Evolutionary conservation across 768 basidiomycete species (phyloP).

Genomic region (Scleroderma citrinum): DNA sequence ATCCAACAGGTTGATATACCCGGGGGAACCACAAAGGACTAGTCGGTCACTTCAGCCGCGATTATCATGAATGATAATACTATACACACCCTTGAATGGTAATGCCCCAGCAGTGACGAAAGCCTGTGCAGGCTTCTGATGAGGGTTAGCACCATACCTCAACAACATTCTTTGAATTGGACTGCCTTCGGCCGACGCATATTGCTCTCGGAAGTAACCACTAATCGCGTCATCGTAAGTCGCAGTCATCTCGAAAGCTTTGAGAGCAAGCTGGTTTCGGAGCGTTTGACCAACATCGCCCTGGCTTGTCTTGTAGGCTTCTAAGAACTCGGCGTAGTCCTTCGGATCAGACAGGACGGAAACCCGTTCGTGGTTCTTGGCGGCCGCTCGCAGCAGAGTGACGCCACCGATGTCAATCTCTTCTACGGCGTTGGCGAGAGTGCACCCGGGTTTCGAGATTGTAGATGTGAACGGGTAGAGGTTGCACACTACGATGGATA

Average conservation of each 20-base stretch:
- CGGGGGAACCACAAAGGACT: conserved; percentile 92
- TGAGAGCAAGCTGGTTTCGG: conserved; percentile 79
- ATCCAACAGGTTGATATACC: conserved; percentile 97
- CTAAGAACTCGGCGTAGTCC: conserved; percentile 81
- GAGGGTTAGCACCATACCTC: conserved; percentile 96
- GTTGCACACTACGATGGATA: conserved; percentile 98
- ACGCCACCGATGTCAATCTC: conserved; percentile 99
- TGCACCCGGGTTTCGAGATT: conserved; percentile 83
- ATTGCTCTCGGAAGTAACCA: conserved; percentile 94
- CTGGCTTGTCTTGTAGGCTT: conserved; percentile 67
- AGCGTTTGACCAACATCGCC: conserved; percentile 69
- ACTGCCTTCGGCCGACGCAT: conserved; percentile 77
- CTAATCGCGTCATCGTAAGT: conserved; percentile 94
- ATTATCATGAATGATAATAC: neutral
- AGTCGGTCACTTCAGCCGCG: conserved; percentile 6
- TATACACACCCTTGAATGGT: conserved; percentile 78
- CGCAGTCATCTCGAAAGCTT: conserved; percentile 97
- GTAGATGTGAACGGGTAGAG: conserved; percentile 95
- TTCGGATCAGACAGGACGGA: conserved; percentile 83
- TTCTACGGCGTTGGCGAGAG: conserved; percentile 88
- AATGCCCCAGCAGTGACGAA: conserved; percentile 84
- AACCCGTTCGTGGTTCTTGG: conserved; percentile 95
- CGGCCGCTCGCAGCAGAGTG: conserved; percentile 93
- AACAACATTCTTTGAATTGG: conserved; percentile 80
- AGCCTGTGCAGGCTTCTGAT: conserved; percentile 97